These are phyloP conservation scores for Candida nitratophila DNA, from an alignment of 805 yeast species.

Conservation along the genomic window DNA sequence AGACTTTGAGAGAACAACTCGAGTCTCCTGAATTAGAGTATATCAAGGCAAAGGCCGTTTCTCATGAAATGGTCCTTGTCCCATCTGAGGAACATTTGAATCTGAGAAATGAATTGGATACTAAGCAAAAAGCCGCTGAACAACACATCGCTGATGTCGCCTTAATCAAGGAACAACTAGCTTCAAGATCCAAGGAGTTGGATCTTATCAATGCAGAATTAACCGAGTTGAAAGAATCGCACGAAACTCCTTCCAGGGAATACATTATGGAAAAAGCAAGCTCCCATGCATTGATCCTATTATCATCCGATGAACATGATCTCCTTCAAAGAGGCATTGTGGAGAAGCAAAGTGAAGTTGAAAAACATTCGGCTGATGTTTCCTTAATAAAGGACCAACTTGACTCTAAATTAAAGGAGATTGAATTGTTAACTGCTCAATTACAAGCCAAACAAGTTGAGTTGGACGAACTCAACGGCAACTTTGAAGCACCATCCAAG, in stretches of 20 bases:
- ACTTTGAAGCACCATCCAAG: neutral
- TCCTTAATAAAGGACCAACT: neutral
- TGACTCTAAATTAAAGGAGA: conserved; percentile 3
- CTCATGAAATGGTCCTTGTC: neutral
- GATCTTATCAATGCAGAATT: neutral
- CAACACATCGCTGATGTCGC: neutral
- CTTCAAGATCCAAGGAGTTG: neutral
- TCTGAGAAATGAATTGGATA: neutral
- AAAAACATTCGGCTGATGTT: neutral
- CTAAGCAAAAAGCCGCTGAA: neutral
- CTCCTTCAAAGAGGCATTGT: conserved; percentile 4
- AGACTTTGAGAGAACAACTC: neutral
- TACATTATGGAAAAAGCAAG: conserved; percentile 18
- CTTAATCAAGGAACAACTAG: conserved; percentile 2
- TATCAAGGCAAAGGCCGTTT: conserved; percentile 4
- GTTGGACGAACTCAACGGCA: neutral
- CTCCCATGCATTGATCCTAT: conserved; percentile 24
- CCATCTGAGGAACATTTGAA: conserved; percentile 1
- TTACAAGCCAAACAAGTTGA: conserved; percentile 3
- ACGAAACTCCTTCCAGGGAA: conserved; percentile 3
- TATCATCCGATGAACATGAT: conserved; percentile 5
- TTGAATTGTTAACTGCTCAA: neutral
- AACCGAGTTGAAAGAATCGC: neutral
- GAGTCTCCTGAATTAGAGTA: conserved; percentile 5
- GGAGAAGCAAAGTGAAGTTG: neutral